These are phyloP conservation scores for Aureobasidium lini DNA, from an alignment of 2,329 filamentous ascomycete species.

Conservation along the genomic window DNA sequence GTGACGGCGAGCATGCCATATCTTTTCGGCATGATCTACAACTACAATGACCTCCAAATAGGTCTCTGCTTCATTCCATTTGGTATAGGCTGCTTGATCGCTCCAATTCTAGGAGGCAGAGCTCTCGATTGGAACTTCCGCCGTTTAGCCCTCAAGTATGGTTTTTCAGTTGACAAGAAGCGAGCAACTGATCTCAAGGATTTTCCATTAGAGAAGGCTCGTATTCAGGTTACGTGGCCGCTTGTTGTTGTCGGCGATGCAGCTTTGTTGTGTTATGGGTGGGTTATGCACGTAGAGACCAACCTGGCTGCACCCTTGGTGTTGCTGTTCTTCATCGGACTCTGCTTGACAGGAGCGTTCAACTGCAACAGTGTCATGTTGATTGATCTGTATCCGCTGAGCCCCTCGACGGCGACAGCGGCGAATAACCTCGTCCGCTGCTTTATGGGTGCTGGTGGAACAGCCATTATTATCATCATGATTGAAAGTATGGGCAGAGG, in stretches of 20 bases:
- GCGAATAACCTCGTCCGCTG: constrained; percentile 30
- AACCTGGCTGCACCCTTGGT: constrained; percentile 35
- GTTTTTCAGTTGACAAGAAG: constrained; percentile 53
- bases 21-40: constrained; percentile 39
- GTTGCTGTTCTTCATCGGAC: constrained; percentile 47
- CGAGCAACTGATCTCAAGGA: constrained; percentile 46
- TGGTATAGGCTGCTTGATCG: constrained; percentile 30
- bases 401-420: constrained; percentile 35
- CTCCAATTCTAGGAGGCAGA: constrained; percentile 42
- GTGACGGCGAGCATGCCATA: constrained; percentile 40
- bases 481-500: constrained; percentile 36
- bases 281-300: constrained; percentile 32
- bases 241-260: constrained; percentile 29
- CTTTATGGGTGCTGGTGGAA: constrained; percentile 30
- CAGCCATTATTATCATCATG: constrained; percentile 34
- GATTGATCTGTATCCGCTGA: constrained; percentile 34
- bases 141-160: constrained; percentile 54
- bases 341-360: constrained; percentile 53
- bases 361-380: constrained; percentile 36
- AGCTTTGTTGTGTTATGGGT: constrained; percentile 34
- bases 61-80: constrained; percentile 34
- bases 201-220: constrained; percentile 45
- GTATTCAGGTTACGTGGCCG: constrained; percentile 34
- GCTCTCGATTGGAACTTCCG: constrained; percentile 67
- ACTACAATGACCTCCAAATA: constrained; percentile 41